These are phyloP conservation scores for Dalbergia cochinchinensis DNA, from an alignment of 306 rosid genomes.

Conservation along the genomic window DNA sequence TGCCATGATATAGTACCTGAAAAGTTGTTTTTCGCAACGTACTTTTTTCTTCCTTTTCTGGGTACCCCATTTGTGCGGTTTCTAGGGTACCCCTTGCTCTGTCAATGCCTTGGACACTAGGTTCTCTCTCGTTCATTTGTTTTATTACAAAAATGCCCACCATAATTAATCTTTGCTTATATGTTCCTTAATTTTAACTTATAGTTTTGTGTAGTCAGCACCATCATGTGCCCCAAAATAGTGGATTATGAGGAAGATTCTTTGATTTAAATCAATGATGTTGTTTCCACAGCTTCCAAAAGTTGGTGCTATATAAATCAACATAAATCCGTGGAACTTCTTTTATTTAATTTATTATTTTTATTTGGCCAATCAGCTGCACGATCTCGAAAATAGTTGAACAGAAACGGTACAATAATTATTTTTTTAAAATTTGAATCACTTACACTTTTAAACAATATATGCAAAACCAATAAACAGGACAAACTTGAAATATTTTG, in stretches of 20 bases:
- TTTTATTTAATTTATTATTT: neutral
- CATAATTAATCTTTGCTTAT: conserved; percentile 30
- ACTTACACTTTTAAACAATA: conserved; percentile 10
- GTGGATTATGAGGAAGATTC: conserved; percentile 40
- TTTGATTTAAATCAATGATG: conserved; percentile 14
- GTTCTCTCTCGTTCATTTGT: conserved; percentile 5
- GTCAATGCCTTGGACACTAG: neutral
- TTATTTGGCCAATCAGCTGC: neutral
- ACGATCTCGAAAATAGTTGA: conserved; percentile 30
- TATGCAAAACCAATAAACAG: conserved; percentile 18
- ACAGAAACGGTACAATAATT: neutral
- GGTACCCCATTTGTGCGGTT: conserved; percentile 15
- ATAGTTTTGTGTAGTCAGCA: conserved; percentile 26
- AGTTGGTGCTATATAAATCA: conserved; percentile 7
- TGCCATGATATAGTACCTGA: neutral
- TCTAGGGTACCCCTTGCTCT: conserved; percentile 26
- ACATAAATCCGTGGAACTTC: neutral
- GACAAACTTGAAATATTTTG: conserved; percentile 30
- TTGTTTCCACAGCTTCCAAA: conserved; percentile 31
- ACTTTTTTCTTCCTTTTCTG: conserved; percentile 17
- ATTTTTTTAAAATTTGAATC: neutral
- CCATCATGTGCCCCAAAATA: conserved; percentile 13
- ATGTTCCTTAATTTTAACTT: neutral
- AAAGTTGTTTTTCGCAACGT: conserved; percentile 25
- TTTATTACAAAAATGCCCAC: neutral